Evolutionary conservation across 1,284 basidiomycete genomes (phyloP).

Genomic region (Exsudoporus floridanus): DNA sequence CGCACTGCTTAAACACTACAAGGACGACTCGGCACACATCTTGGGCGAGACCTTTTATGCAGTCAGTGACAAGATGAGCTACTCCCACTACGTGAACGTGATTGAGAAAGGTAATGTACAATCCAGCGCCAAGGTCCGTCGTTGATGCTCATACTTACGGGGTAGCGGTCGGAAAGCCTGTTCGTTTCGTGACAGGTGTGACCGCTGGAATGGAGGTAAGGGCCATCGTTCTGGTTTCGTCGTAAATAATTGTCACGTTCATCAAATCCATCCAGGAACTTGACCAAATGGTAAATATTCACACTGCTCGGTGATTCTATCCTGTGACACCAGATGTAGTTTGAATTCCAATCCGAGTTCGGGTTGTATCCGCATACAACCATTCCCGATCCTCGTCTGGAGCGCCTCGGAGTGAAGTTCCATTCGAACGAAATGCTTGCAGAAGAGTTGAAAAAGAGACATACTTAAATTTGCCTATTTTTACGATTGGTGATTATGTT

Average conservation of each 20-base stretch:
- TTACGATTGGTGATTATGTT: neutral
- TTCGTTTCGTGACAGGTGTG: slow-evolving; percentile 22
- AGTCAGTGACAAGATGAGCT: slow-evolving; percentile 27
- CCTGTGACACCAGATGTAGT: slow-evolving; percentile 19
- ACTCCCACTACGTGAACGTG: slow-evolving; percentile 18
- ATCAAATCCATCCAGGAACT: slow-evolving; percentile 17
- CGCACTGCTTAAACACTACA: slow-evolving; percentile 34
- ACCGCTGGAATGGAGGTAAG: slow-evolving; percentile 23
- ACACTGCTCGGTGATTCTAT: neutral
- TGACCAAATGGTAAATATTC: slow-evolving; percentile 32
- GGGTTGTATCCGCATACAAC: slow-evolving; percentile 24
- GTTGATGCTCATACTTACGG: neutral
- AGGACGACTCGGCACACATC: slow-evolving; percentile 20
- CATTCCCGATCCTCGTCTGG: slow-evolving; percentile 32
- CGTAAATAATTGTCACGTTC: neutral
- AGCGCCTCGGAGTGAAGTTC: slow-evolving; percentile 32
- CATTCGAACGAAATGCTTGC: slow-evolving; percentile 26
- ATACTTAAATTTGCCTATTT: slow-evolving; percentile 5
- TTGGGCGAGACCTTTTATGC: slow-evolving; percentile 29
- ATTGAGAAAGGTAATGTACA: slow-evolving; percentile 21
- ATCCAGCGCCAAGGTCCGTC: neutral
- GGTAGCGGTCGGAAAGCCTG: slow-evolving; percentile 28
- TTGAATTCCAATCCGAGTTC: slow-evolving; percentile 28
- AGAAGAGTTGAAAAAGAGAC: slow-evolving; percentile 24
- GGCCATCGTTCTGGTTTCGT: neutral